Base-by-base conservation (phyloP, 371 early-diverging fungal species). In the Apophysomyces variabilis region DNA sequence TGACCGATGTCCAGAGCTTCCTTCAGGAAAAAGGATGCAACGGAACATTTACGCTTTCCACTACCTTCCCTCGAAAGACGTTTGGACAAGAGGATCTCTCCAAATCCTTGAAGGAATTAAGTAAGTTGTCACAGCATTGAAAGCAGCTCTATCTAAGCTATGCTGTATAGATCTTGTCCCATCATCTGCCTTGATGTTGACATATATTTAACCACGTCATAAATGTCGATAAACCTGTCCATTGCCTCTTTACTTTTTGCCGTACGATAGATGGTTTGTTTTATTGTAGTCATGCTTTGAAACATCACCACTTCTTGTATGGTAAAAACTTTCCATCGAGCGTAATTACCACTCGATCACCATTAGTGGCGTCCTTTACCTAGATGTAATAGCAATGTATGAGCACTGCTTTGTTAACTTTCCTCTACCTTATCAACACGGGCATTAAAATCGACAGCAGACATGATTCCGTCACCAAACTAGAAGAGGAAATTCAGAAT, bases 41-140 rank as follows among this genome's bases (percentile, higher is more conserved):
- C 5, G 65, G 66, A 9, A 85, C 89, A 66, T 89, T 92, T 72
- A 83, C 90, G 35, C 74, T 89, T 59, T 87, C 85, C 16, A 88
- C 94, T 36, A 69, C 80, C 1, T 95, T 94, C 64, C 95, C 95
- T 26, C 87, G 80, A 65, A 83, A 82, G 71, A 75, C 79, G 8
- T 80, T 85, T 58, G 72, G 54, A 18, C 58, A 59, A 26, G 71
- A 62, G 2, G 84, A 85, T 58, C 60, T 61, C 44, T 35, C 38
- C 61, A 85, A 84, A 62, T 67, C 83, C 11, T 69, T 86, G 32
- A 82, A 82, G 54, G 87, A 86, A 61, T 65, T 86, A 37, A 67
- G 86, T 83, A 80, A 64, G 77, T 75, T 45, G 3, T 21, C 45
- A 41, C 8, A 13, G 38, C 62, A 57, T 16, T 26, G 32, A 26